Percentiles rank a stretch among this genome's conserved stretches.
phyloP scores from a whole-genome alignment of 805 yeast genomes.

The Saccharomyces jurei region DNA sequence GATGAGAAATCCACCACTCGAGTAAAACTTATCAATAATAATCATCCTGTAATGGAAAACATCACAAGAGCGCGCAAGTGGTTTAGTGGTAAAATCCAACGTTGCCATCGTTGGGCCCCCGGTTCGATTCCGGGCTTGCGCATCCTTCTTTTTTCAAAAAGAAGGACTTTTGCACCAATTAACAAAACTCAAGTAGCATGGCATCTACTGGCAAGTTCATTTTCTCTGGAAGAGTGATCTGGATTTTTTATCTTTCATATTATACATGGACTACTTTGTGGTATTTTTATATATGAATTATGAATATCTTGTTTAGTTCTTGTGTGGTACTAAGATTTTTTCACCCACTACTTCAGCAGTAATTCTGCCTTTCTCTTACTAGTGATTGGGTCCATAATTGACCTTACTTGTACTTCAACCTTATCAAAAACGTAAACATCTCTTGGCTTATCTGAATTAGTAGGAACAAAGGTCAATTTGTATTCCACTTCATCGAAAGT shows the following conservation, averaged over 20 bases:
- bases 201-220: not conserved
- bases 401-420: constrained; percentile 73
- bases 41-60: no score
- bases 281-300: not conserved
- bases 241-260: not conserved
- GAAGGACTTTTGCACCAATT: not conserved
- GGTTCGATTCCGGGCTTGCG: constrained; percentile 29
- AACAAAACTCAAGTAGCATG: not conserved
- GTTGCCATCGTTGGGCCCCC: constrained; percentile 30
- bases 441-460: constrained; percentile 38
- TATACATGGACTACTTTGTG: not conserved
- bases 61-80: constrained; percentile 18
- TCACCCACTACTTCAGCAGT: constrained; percentile 37
- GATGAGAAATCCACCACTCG: no score
- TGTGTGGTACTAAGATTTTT: not conserved
- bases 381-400: constrained; percentile 74
- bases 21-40: no score
- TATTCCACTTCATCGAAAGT: constrained; percentile 72
- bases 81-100: constrained; percentile 28
- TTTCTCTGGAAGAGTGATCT: not conserved
- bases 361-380: constrained; percentile 90
- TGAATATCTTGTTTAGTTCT: not conserved
- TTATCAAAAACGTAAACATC: constrained; percentile 71
- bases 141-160: constrained; percentile 8
- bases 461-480: constrained; percentile 48